Evolutionary conservation across 441 rosid species (phyloP), one percentile per base, ranked within the genome.

Genomic region (Lepidium campestre): DNA sequence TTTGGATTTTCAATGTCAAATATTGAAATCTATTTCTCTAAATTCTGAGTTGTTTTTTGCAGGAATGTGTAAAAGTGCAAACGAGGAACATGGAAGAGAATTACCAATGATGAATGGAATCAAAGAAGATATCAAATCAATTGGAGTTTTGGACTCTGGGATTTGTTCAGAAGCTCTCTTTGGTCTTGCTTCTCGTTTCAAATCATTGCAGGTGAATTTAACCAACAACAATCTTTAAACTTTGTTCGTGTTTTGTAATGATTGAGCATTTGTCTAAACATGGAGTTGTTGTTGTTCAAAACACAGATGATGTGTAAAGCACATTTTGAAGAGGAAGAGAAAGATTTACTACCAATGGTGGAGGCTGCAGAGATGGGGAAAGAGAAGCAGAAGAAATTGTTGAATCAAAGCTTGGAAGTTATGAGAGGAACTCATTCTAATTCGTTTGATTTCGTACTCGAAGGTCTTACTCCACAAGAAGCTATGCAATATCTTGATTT

Each of bases 21-120:
- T 35, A 6, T 32, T 46, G 20, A n/a, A 19, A 10, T 59, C 0
- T 0, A 10, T 31, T 0, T 29, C 7, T 35, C 20, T 3, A 18
- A 15, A 39, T 13, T 40, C 50, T 48, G 31, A 17, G 7, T 15
- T 50, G 3, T 34, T 10, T 6, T 29, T 45, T 72, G 74, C 60
- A 87, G 93, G 91, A 39, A 41, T 83, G 46, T 86, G 91, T 41
- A 83, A 78, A 71, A 81, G 73, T 41, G 88, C 89, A 9, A 81
- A 80, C 23, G 84, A 79, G 36, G 85, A 86, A 53, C 94, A 88
- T 64, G 91, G 83, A 34, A 86, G 85, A 83, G 82, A 80, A 64
- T 81, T 88, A 3, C 94, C 94, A 6, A 62, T 69, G 68, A 86
- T 88, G 87, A 88, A 88, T 72, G 94, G 94, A 39, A 88, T 88